Conservation (phyloP, 108 stramenopile genomes). For the Nitzschia sp. region DNA sequence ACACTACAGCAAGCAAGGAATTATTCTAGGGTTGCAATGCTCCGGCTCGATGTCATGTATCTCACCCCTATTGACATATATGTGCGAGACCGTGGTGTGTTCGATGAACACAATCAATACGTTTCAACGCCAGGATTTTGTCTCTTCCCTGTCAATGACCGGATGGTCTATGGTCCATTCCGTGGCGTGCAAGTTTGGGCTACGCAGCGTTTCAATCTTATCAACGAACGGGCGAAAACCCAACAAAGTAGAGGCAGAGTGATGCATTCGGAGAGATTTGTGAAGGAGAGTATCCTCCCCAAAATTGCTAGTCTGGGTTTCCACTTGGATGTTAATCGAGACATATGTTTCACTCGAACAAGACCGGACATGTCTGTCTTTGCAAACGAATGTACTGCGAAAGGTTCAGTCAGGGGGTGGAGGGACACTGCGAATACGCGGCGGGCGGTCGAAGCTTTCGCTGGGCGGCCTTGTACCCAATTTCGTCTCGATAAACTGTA, state of each 20-base stretch:
- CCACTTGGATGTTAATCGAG: constrained; percentile 8
- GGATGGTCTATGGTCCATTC: constrained; percentile 19
- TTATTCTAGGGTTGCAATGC: constrained; percentile 38
- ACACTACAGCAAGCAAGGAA: too few relatives aligned
- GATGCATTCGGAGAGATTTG: constrained; percentile 44
- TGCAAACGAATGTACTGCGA: constrained; percentile 24
- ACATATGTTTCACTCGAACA: constrained; percentile 41
- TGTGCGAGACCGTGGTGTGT: constrained; percentile 14
- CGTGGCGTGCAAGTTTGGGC: constrained; percentile 44
- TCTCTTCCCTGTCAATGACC: constrained; percentile 21
- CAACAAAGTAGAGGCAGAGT: constrained; percentile 22
- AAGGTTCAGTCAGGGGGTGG: constrained; percentile 5
- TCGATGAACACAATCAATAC: constrained; percentile 18
- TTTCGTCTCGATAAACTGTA: background rate
- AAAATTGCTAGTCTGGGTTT: constrained; percentile 27
- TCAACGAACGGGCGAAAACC: constrained; percentile 32
- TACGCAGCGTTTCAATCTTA: constrained; percentile 42
- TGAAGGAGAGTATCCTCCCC: constrained; percentile 31
- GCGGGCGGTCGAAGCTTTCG: constrained; percentile 10
- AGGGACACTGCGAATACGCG: background rate
- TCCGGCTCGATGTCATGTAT: constrained; percentile 35
- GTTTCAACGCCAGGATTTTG: constrained; percentile 28
- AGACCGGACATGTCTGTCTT: constrained; percentile 34
- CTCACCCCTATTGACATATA: constrained; percentile 17
- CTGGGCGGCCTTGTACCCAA: constrained; percentile 11